Base-by-base conservation (phyloP, 192 early-diverging fungal genomes). In the Phlyctochytrium planicorne region DNA sequence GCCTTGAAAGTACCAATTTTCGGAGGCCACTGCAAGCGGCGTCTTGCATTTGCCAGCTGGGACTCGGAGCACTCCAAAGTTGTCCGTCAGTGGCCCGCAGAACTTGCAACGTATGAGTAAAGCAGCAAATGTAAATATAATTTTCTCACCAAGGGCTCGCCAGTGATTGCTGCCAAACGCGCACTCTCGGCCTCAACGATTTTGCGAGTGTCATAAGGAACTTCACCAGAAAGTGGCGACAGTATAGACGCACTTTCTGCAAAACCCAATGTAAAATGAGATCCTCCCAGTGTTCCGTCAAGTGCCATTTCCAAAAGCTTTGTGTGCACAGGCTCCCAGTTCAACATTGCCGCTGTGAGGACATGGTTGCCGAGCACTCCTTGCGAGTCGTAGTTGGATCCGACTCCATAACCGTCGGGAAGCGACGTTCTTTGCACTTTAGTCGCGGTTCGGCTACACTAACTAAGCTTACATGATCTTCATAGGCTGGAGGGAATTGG, bases 291-390 rank as follows among this genome's bases (percentile, higher is more conserved):
- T 14, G 10, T n/a, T 10, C 40, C 40, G n/a, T 50, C 40, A n/a
- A 50, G 40, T n/a, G 40, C n/a, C 40, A 50, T 50, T n/a, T 50
- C 12, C 40, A 50, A 14, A 14, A 50, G 40, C 40, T n/a, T 50
- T 50, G 40, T 50, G 40, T 50, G 40, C 10, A 50, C 40, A n/a
- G 40, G 40, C 40, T n/a, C 40, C 40, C 40, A 50, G n/a, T 14
- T 10, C 40, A 50, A 14, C 40, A 50, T 50, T 10, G 40, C 40
- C 12, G 40, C 40, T n/a, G 40, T 50, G 12, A 50, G 40, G 12
- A 50, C 40, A n/a, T 50, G 40, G n/a, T 50, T n/a, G 40, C 40
- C 40, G 12, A 50, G 40, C 40, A 50, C n/a, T 50, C 40, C 40
- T 50, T 50, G 40, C 12, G 12, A 14, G 40, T 50, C 40, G 40